These are phyloP conservation scores for Colletotrichum plurivorum DNA, from an alignment of 2,329 filamentous ascomycete genomes.

Conservation along the genomic window DNA sequence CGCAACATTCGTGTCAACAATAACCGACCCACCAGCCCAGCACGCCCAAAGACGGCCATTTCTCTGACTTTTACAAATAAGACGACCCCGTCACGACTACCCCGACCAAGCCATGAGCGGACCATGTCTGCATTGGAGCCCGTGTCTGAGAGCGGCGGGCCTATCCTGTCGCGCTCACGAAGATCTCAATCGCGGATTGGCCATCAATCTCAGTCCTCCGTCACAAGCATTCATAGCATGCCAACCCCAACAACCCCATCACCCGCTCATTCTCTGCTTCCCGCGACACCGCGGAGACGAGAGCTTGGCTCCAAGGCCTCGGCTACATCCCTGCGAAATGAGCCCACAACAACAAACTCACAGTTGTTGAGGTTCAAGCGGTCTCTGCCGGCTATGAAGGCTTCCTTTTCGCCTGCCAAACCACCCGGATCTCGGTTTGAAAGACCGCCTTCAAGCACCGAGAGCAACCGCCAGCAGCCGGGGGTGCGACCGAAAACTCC, in stretches of 20 bases:
- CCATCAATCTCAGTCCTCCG: conserved; percentile 78
- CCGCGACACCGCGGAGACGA: conserved; percentile 73
- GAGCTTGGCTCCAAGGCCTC: conserved; percentile 71
- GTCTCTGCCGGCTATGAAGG: conserved; percentile 73
- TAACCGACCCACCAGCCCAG: conserved; percentile 76
- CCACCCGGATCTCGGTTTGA: conserved; percentile 64
- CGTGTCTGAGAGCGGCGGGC: conserved; percentile 89
- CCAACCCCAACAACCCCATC: conserved; percentile 73
- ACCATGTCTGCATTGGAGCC: conserved; percentile 87
- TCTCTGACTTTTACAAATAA: conserved; percentile 95
- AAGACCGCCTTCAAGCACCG: conserved; percentile 72
- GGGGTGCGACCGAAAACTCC: conserved; percentile 78
- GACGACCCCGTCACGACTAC: conserved; percentile 79
- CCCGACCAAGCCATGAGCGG: conserved; percentile 76
- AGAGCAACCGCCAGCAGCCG: conserved; percentile 65
- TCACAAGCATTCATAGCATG: conserved; percentile 75
- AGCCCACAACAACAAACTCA: conserved; percentile 75
- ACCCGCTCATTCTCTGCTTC: conserved; percentile 65
- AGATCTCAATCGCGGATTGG: conserved; percentile 77
- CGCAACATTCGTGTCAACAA: conserved; percentile 92
- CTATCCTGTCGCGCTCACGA: conserved; percentile 70
- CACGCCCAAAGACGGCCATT: conserved; percentile 80
- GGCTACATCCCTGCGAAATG: conserved; percentile 66
- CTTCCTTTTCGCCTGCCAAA: conserved; percentile 66
- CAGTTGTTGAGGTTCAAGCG: conserved; percentile 77